Evolutionary conservation across 805 yeast species (phyloP).

Genomic region (Candida montana): DNA sequence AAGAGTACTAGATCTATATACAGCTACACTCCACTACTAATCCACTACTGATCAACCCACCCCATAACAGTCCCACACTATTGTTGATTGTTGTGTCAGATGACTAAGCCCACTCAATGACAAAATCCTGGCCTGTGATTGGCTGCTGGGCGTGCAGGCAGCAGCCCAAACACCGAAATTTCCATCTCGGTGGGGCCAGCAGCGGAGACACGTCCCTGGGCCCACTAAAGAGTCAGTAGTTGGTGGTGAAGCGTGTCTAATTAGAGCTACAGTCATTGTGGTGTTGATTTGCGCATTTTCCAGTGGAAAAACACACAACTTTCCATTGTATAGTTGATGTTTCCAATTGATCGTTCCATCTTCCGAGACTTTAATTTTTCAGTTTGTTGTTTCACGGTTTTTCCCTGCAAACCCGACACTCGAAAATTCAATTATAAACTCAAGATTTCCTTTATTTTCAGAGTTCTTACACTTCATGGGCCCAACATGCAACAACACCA

Average conservation of each 20-base stretch:
- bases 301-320: not conserved
- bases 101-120: slow-evolving; percentile 2
- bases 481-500: not conserved
- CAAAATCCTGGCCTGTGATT: slow-evolving; percentile 14
- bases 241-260: not conserved
- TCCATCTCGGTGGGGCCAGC: slow-evolving; percentile 2
- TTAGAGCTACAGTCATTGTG: too few species aligned
- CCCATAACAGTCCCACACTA: too few species aligned
- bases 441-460: not conserved
- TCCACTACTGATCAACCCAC: too few species aligned
- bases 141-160: slow-evolving; percentile 6
- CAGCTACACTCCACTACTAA: too few species aligned
- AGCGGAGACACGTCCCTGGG: not conserved
- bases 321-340: too few species aligned
- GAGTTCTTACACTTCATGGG: not conserved
- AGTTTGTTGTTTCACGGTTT: slow-evolving; percentile 1
- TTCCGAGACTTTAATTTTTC: slow-evolving; percentile 2
- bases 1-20: too few species aligned
- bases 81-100: too few species aligned
- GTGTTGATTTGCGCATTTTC: not conserved
- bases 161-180: slow-evolving; percentile 8
- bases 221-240: not conserved
- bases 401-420: slow-evolving; percentile 1
- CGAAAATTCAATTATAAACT: not conserved
- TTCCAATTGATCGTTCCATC: not conserved